Evolutionary conservation across 2,329 filamentous ascomycete species (phyloP).

Genomic region (Phoma sp.): DNA sequence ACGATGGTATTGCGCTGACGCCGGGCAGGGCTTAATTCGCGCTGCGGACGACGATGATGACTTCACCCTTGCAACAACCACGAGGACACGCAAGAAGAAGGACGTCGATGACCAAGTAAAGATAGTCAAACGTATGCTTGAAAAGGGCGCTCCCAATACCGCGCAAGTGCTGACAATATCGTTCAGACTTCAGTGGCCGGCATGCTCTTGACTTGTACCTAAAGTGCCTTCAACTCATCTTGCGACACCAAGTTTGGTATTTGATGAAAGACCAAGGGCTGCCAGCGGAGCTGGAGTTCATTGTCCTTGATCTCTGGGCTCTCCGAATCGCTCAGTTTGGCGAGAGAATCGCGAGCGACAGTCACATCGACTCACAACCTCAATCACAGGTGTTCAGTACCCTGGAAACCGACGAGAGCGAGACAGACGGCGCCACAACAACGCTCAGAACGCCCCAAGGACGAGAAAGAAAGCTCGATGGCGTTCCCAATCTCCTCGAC

Average conservation of each 20-base stretch:
- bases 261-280: slow-evolving; percentile 71
- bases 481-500: slow-evolving; percentile 71
- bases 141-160: not conserved
- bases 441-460: slow-evolving; percentile 32
- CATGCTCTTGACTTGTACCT: slow-evolving; percentile 80
- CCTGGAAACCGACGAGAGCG: slow-evolving; percentile 55
- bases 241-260: slow-evolving; percentile 81
- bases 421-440: slow-evolving; percentile 39
- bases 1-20: not conserved
- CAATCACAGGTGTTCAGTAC: slow-evolving; percentile 66
- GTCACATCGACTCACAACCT: slow-evolving; percentile 49
- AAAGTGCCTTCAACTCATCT: slow-evolving; percentile 81
- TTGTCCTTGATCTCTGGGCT: slow-evolving; percentile 86
- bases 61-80: slow-evolving; percentile 66
- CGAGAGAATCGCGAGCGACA: slow-evolving; percentile 48
- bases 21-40: slow-evolving; percentile 33
- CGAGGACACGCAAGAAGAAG: slow-evolving; percentile 61
- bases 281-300: slow-evolving; percentile 74
- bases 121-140: slow-evolving; percentile 17
- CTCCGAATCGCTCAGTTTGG: slow-evolving; percentile 69
- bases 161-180: slow-evolving; percentile 27
- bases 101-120: slow-evolving; percentile 54
- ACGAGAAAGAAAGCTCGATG: slow-evolving; percentile 58
- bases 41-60: slow-evolving; percentile 68
- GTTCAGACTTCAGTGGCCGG: slow-evolving; percentile 66